Evolutionary conservation across 2,329 filamentous ascomycete genomes (phyloP).

Genomic region (Cryphonectria parasitica): DNA sequence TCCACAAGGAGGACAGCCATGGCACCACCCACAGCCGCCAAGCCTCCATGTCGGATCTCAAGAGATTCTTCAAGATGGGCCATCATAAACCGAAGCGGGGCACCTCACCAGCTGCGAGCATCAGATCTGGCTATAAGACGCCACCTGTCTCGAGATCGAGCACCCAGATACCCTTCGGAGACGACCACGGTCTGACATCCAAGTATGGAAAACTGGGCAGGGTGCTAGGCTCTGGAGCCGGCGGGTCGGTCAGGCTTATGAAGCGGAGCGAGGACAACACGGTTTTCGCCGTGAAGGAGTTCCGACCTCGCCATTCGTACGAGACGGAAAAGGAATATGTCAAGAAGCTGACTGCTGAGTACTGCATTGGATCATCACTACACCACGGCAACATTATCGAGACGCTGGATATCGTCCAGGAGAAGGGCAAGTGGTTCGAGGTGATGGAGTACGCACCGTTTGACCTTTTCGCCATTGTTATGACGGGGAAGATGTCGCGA

Average conservation of each 20-base stretch:
- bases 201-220: slow-evolving; percentile 97
- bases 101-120: slow-evolving; percentile 62
- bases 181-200: slow-evolving; percentile 86
- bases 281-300: slow-evolving; percentile 97
- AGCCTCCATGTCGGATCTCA: slow-evolving; percentile 91
- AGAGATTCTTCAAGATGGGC: slow-evolving; percentile 91
- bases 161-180: slow-evolving; percentile 82
- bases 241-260: slow-evolving; percentile 91
- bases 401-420: slow-evolving; percentile 93
- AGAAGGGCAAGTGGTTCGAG: slow-evolving; percentile 94
- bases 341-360: slow-evolving; percentile 97
- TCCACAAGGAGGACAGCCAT: slow-evolving; percentile 48
- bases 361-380: slow-evolving; percentile 94
- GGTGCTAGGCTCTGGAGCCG: slow-evolving; percentile 90
- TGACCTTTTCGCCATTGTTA: slow-evolving; percentile 96
- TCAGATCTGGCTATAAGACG: slow-evolving; percentile 54
- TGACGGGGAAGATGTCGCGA: slow-evolving; percentile 96
- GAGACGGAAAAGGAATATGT: slow-evolving; percentile 95
- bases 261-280: slow-evolving; percentile 90
- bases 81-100: slow-evolving; percentile 71
- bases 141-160: slow-evolving; percentile 50
- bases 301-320: slow-evolving; percentile 87
- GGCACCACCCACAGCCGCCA: slow-evolving; percentile 58
- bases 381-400: slow-evolving; percentile 99
- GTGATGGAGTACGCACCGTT: slow-evolving; percentile 99